Base-by-base conservation (phyloP, 768 basidiomycete species). In the Tricholoma flavovirens region DNA sequence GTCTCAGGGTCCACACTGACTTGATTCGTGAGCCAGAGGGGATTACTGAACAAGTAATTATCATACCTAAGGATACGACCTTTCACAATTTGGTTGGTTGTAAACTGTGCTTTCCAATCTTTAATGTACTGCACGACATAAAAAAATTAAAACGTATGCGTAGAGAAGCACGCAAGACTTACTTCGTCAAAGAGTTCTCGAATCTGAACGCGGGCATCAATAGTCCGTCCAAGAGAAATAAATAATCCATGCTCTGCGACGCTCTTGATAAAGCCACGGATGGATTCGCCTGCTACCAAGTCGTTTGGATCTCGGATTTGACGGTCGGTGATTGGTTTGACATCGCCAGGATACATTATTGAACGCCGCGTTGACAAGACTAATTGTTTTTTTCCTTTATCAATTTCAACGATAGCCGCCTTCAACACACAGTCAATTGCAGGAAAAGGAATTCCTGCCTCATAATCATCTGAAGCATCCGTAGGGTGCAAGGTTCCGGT, bases 181-280 rank as follows among this genome's bases (percentile, higher is more conserved):
- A 81, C 81, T 56, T 94, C 93, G 64, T 97, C 91, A 66, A 96
- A 97, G 4, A 96, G 79, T 71, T 97, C 92, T 65, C 81, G 85
- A 66, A 98, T 98, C 72, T 96, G 93, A 24, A 99, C 86, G 15
- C 95, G 84, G 55, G 89, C 94, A 65, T 94, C 92, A 24, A 97
- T 75, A n/a, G 80, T 79, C 29, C 87, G 81, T 9, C 91, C 93
- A 33, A 99, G 72, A 24, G 83, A 83, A 3, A 99, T 92, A 62
- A 97, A 98, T 17, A 99, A 65, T 14, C 96, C 96, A 66, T 89
- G 86, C 46, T 93, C 88, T 15, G 83, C 80, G 30, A 98, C 77
- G 63, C 83, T 90, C 73, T 93, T 97, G 66, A 98, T 81, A 66
- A 96, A 92, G 10, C 96, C 96, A 53, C 93, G 81, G 15, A 95